phyloP scores from a whole-genome alignment of 1,284 basidiomycete genomes.

The Violaceomyces palustris region DNA sequence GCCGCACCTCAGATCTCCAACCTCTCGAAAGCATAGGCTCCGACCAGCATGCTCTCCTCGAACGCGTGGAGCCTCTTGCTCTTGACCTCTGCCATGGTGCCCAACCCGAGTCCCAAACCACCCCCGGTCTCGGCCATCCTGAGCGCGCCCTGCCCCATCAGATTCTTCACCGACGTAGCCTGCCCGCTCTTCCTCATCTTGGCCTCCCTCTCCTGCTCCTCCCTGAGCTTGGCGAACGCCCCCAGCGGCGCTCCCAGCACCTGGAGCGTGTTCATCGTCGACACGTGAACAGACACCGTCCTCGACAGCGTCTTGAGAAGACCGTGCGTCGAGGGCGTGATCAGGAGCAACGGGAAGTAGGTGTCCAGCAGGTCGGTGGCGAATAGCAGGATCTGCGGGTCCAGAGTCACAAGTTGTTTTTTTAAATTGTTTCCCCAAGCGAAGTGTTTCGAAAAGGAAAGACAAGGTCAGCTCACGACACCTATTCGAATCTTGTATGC shows the following conservation, averaged over 20 bases:
- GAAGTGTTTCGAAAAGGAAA: too few species aligned
- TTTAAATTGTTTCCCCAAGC: too few species aligned
- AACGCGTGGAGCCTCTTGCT: slow-evolving; percentile 14
- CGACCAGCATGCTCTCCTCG: slow-evolving; percentile 34
- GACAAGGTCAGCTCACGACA: too few species aligned
- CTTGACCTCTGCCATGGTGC: slow-evolving; percentile 19
- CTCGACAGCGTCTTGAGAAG: slow-evolving; percentile 16
- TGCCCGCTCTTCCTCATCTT: slow-evolving; percentile 11
- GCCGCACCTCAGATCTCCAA: slow-evolving; percentile 16
- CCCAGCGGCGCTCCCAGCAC: slow-evolving; percentile 26
- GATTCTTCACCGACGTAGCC: slow-evolving; percentile 19
- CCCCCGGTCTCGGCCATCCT: slow-evolving; percentile 33
- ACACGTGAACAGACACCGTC: slow-evolving; percentile 17
- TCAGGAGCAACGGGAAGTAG: slow-evolving; percentile 28
- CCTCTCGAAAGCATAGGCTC: slow-evolving; percentile 28
- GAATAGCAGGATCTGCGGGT: slow-evolving; percentile 15
- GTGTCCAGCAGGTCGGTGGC: slow-evolving; percentile 31
- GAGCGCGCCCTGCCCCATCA: not conserved
- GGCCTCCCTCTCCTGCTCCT: slow-evolving; percentile 9
- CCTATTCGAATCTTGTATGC: too few species aligned
- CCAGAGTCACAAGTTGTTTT: too few species aligned
- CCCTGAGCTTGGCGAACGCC: slow-evolving; percentile 28
- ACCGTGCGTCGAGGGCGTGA: slow-evolving; percentile 14
- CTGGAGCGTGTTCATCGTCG: slow-evolving; percentile 10
- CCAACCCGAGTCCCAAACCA: slow-evolving; percentile 21